Percentiles rank a stretch among this genome's conserved stretches.
These are phyloP conservation scores for Macrolepiota dolichaula DNA, from an alignment of 768 basidiomycete genomes.

Conservation along the genomic window DNA sequence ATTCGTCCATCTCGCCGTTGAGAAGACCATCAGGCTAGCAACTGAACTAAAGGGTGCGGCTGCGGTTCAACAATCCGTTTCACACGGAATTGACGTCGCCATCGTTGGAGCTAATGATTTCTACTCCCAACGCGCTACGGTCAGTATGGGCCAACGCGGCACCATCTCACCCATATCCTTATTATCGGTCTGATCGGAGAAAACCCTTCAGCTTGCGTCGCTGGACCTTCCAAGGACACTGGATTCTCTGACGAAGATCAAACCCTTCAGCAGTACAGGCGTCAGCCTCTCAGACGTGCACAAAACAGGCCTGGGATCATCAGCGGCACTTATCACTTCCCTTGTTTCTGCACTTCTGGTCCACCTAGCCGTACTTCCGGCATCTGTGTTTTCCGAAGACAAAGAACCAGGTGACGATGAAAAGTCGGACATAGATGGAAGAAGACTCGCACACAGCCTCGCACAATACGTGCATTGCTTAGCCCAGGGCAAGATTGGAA, in stretches of 20 bases:
- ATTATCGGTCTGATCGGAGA: slow-evolving; percentile 7
- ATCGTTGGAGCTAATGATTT: slow-evolving; percentile 97
- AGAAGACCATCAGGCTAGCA: slow-evolving; percentile 68
- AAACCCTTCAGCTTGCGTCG: slow-evolving; percentile 51
- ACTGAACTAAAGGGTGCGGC: slow-evolving; percentile 50
- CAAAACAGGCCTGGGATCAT: slow-evolving; percentile 97
- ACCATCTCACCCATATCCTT: background rate
- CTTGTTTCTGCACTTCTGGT: slow-evolving; percentile 83
- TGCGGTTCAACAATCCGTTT: slow-evolving; percentile 39
- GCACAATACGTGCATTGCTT: slow-evolving; percentile 94
- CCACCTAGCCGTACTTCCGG: slow-evolving; percentile 63
- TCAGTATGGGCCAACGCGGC: slow-evolving; percentile 27
- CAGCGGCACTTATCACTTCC: slow-evolving; percentile 95
- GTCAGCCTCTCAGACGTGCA: slow-evolving; percentile 79
- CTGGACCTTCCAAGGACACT: slow-evolving; percentile 60
- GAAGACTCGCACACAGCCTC: slow-evolving; percentile 80
- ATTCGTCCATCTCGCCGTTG: slow-evolving; percentile 89
- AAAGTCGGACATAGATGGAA: slow-evolving; percentile 7
- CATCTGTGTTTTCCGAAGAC: slow-evolving; percentile 40
- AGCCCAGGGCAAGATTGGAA: slow-evolving; percentile 97
- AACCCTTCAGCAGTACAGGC: slow-evolving; percentile 72
- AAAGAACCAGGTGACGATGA: slow-evolving; percentile 33
- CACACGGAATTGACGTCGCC: slow-evolving; percentile 65
- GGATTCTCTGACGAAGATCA: slow-evolving; percentile 61
- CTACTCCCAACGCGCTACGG: slow-evolving; percentile 90